Base-by-base conservation (phyloP, 257 asterid species). In the Scutellaria barbata region DNA sequence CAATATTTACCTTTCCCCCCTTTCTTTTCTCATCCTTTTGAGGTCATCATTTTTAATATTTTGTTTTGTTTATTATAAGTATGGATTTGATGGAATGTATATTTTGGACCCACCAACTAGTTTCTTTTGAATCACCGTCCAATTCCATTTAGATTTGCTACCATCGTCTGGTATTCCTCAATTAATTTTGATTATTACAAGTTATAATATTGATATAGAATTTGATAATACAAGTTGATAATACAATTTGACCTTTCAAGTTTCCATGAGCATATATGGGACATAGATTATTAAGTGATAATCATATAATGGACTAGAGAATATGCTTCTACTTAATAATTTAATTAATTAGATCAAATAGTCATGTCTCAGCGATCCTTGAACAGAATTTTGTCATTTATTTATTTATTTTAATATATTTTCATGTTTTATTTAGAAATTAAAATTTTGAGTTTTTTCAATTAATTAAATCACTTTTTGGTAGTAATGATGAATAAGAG, bases 81-180 rank as follows among this genome's bases (percentile, higher is more conserved):
- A 66, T 45, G 37, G 53, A 75, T 45, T 76, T 66, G 60, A 62
- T 70, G 57, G 63, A 61, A 68, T 56, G 68, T 35, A 22, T 50
- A 56, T 72, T 59, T 22, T 64, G 48, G 68, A 58, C 37, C 47
- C 5, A 20, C 42, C 58, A 72, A 64, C 72, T 54, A 14, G 4
- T 35, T 42, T 41, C 58, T 53, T 62, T 73, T 73, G 59, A 22
- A 17, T 16, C 42, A 50, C 74, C 81, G 71, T 57, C 81, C 74
- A 77, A 20, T 51, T 39, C 42, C 47, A 10, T 64, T n/a, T 12
- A 63, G 40, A 56, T 35, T 59, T 51, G 12, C 11, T 22, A 41
- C 52, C 67, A 17, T 11, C 8, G 14, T 48, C 3, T 30, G 35
- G 2, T 30, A 30, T 30, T 30, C 59, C 4, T 20, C 35, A 11